Conservation (phyloP, 257 asterid genomes). For the Petrea volubilis region DNA sequence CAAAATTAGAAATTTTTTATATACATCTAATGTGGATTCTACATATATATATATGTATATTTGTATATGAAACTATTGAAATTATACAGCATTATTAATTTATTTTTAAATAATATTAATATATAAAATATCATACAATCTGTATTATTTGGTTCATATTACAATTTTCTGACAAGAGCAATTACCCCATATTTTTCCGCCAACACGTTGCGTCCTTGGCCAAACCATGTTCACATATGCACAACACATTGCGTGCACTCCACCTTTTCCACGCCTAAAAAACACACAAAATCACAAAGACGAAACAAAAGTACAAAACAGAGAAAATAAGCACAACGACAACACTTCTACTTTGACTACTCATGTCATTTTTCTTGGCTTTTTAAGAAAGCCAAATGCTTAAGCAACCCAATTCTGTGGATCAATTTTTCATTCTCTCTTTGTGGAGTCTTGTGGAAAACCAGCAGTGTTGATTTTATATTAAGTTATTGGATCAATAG, state of each 20-base stretch:
- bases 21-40: no score
- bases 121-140: no score
- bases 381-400: conserved; percentile 13
- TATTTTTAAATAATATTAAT: no score
- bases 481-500: background rate
- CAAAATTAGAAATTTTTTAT: no score
- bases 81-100: no score
- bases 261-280: background rate
- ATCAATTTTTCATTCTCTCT: background rate
- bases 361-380: background rate
- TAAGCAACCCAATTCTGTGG: conserved; percentile 3
- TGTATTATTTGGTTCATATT: no score
- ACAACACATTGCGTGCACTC: conserved; percentile 32
- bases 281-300: background rate
- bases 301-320: background rate
- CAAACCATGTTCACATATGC: conserved; percentile 26
- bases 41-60: no score
- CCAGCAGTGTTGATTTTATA: background rate
- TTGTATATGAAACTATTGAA: no score
- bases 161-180: no score
- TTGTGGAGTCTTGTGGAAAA: background rate
- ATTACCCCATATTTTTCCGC: no score
- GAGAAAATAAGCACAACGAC: conserved; percentile 17
- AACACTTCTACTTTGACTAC: conserved; percentile 8
- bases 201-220: no score